Evolutionary conservation across 352 stramenopile species (phyloP).

Genomic region (Globisporangium ultimum): DNA sequence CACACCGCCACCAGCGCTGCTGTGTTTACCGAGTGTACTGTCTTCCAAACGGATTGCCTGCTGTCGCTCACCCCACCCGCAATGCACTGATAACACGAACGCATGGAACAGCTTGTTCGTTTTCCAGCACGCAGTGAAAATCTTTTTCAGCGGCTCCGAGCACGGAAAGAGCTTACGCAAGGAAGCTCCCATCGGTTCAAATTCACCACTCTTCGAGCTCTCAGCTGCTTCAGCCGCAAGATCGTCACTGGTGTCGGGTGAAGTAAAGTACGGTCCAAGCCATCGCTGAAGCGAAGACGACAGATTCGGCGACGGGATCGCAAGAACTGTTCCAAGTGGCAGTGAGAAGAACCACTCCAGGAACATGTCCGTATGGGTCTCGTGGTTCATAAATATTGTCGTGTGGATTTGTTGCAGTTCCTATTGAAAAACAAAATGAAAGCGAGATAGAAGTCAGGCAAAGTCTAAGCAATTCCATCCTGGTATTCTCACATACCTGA

Average conservation of each 20-base stretch:
- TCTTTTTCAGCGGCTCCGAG: constrained; percentile 25
- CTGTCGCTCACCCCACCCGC: constrained; percentile 55
- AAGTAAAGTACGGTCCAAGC: constrained; percentile 57
- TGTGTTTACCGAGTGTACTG: constrained; percentile 65
- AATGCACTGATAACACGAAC: constrained; percentile 72
- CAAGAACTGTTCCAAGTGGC: constrained; percentile 50
- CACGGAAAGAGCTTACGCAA: constrained; percentile 40
- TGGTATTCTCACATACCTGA: constrained; percentile 35
- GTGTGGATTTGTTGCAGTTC: constrained; percentile 61
- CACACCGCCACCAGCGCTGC: constrained; percentile 45
- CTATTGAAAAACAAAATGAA: constrained; percentile 19
- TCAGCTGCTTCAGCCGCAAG: constrained; percentile 21
- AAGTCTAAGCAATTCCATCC: not conserved
- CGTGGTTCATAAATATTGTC: constrained; percentile 50
- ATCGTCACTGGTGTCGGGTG: constrained; percentile 28
- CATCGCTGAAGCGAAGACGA: constrained; percentile 80
- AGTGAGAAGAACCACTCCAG: constrained; percentile 85
- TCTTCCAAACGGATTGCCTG: constrained; percentile 74
- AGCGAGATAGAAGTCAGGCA: not conserved
- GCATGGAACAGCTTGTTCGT: constrained; percentile 60
- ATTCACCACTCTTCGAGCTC: constrained; percentile 24
- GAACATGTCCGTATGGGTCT: constrained; percentile 55
- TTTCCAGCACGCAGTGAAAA: constrained; percentile 66
- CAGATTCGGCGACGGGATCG: constrained; percentile 52
- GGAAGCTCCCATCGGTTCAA: constrained; percentile 22